phyloP scores from a whole-genome alignment of 495 filamentous ascomycete species.

The Pseudomonodictys pantanalensis region DNA sequence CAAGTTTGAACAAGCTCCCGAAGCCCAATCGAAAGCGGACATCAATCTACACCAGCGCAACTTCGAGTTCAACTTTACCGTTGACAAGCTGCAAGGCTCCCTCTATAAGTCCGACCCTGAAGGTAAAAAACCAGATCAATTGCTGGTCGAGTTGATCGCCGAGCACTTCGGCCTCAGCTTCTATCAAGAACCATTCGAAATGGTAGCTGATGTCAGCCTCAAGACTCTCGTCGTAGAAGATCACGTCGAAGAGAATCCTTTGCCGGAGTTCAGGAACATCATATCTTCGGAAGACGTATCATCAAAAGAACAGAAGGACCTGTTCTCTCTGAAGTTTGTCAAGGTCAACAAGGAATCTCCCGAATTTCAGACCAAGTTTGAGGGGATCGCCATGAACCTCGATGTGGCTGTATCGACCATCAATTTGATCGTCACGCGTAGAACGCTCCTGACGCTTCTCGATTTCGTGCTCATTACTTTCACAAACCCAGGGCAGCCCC shows the following conservation, averaged over 20 bases:
- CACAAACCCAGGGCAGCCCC: conserved; percentile 60
- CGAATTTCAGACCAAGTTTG: conserved; percentile 85
- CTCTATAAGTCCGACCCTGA: conserved; percentile 84
- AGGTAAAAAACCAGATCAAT: conserved; percentile 68
- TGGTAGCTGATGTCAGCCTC: conserved; percentile 84
- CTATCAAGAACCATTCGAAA: conserved; percentile 82
- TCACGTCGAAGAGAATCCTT: conserved; percentile 82
- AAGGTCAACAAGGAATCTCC: conserved; percentile 89
- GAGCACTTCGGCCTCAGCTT: conserved; percentile 85
- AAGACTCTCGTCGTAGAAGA: conserved; percentile 90
- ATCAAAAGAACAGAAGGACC: conserved; percentile 69
- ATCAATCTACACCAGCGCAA: conserved; percentile 77
- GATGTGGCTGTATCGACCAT: conserved; percentile 92
- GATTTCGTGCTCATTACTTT: conserved; percentile 97
- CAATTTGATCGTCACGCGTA: conserved; percentile 89
- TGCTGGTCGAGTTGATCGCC: conserved; percentile 87
- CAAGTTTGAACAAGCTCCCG: conserved; percentile 59
- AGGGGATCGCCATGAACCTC: conserved; percentile 88
- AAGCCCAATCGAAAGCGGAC: conserved; percentile 52
- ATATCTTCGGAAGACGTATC: conserved; percentile 80
- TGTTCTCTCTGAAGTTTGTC: conserved; percentile 83
- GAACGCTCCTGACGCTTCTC: conserved; percentile 87
- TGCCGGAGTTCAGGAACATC: conserved; percentile 93
- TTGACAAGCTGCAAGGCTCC: conserved; percentile 87
- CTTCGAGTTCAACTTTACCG: conserved; percentile 94